Base-by-base conservation (phyloP, 176 grass and related monocot species). In the Pontederia paniculata region DNA sequence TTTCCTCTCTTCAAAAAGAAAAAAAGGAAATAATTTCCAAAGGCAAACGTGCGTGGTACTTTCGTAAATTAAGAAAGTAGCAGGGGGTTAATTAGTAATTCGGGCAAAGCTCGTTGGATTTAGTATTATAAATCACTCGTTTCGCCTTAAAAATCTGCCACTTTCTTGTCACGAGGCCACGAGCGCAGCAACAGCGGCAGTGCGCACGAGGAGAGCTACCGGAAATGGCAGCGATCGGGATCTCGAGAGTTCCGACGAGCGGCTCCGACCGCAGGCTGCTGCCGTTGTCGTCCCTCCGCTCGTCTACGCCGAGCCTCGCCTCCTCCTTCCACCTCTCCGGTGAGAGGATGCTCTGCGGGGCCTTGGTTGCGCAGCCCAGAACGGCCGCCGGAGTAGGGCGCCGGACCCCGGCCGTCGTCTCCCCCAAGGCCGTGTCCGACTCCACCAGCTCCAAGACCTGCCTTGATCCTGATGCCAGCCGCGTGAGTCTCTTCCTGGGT, bases 381-480 rank as follows among this genome's bases (percentile, higher is more conserved):
- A 9, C 17, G 17, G 25, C 25, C 25, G 1, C 25, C 25, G 25
- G 25, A 31, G 25, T 31, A 2, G 5, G 22, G 14, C 5, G 63
- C 17, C 19, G 44, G 22, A 21, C 63, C 9, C 63, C 47, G 44
- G 23, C 78, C 52, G 12, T 95, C 10, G 82, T 95, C 66, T 78
- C 83, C 52, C 74, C 83, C 15, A 45, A 54, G 48, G 84, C 68
- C 47, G 89, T 95, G 43, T 95, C 89, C 0, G 89, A 95, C 50
- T 88, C 89, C 0, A 55, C 47, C 15, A 81, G 75, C 74, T 88
- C 89, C 6, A 84, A 95, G 78, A 95, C 89, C 19, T 95, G 89
- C 68, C 80, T 95, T 31, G 84, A 88, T 79, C 89, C 89, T 37
- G 89, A 95, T 51, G 89, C 89, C 45, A 88, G 84, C 76, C 79